phyloP scores from a whole-genome alignment of 2,329 filamentous ascomycete species.

The Xylariaceae sp. region DNA sequence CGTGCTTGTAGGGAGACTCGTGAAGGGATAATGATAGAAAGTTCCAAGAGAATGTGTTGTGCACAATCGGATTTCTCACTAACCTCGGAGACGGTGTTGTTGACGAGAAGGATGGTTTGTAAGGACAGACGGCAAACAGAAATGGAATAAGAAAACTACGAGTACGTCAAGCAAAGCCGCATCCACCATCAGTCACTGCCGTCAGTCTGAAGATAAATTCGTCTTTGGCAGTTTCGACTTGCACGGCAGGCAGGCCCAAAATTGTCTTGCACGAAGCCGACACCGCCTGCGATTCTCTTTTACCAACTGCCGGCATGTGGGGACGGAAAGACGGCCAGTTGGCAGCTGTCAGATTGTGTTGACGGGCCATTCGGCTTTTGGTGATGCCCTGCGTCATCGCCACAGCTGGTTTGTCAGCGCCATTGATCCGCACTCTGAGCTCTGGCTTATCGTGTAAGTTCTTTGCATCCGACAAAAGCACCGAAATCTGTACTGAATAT shows the following conservation, averaged over 20 bases:
- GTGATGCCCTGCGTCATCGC: conserved; percentile 18
- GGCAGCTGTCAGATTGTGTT: not conserved
- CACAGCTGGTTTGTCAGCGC: conserved; percentile 17
- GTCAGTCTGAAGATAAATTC: not conserved
- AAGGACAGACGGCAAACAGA: not conserved
- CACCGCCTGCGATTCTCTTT: not conserved
- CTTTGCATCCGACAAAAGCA: not conserved
- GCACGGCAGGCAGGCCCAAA: too few species aligned
- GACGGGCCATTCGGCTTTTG: not conserved
- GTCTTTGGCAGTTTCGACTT: too few species aligned
- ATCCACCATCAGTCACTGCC: not conserved
- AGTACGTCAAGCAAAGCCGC: too few species aligned
- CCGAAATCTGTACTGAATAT: not conserved
- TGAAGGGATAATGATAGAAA: too few species aligned
- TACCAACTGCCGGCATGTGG: not conserved
- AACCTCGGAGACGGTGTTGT: not conserved
- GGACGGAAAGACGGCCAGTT: not conserved
- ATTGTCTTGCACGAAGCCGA: too few species aligned
- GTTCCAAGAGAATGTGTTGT: too few species aligned
- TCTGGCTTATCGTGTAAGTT: conserved; percentile 17
- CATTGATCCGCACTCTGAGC: too few species aligned
- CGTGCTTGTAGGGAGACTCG: too few species aligned
- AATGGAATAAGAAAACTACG: too few species aligned
- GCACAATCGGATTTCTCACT: not conserved
- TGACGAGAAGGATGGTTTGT: not conserved